Evolutionary conservation across 306 rosid species (phyloP), one percentile per base, ranked within the genome.

Genomic region (Quercus suber): DNA sequence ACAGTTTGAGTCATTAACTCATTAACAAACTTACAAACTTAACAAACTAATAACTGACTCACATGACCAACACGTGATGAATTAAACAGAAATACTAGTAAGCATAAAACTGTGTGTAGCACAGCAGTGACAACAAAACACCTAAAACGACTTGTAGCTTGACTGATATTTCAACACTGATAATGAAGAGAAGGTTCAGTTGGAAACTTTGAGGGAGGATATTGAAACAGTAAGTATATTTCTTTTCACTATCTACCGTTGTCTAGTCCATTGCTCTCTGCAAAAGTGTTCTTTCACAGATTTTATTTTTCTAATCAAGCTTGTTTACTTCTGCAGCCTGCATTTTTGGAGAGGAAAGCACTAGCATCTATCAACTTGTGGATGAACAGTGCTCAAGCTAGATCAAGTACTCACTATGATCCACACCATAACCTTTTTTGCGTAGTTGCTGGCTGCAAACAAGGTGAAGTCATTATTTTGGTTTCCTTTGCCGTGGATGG

Each of bases 381-480:
- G 99, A 91, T 96, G 99, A 91, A 93, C 92, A 90, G 80, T 82
- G 85, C 92, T 73, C 84, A 82, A 61, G 88, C 94, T 75, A 91
- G 97, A 88, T 96, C 98, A 76, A 96, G 98, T 83, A 84, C 98
- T 73, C 99, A 90, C 85, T 96, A 96, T 86, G 98, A 96, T 85
- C 99, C 99, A 35, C 93, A 91, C 85, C 94, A 93, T 76, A 96
- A 93, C 79, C 89, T 96, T 87, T 89, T 96, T 61, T 91, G 97
- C 80, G 35, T 91, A 77, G 93, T 96, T 84, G 86, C 93, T 86
- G 99, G 99, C 82, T 19, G 87, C 78, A 95, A 93, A 91, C 90
- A 83, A 90, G 98, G 98, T 91, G 56, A 53, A 68, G 31, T 73
- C 65, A 41, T 31, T 60, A 55, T 82, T 73, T 80, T 76, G 55